These are phyloP conservation scores for Oxyria digyna DNA, from an alignment of 148 eudicot genomes.

Conservation along the genomic window DNA sequence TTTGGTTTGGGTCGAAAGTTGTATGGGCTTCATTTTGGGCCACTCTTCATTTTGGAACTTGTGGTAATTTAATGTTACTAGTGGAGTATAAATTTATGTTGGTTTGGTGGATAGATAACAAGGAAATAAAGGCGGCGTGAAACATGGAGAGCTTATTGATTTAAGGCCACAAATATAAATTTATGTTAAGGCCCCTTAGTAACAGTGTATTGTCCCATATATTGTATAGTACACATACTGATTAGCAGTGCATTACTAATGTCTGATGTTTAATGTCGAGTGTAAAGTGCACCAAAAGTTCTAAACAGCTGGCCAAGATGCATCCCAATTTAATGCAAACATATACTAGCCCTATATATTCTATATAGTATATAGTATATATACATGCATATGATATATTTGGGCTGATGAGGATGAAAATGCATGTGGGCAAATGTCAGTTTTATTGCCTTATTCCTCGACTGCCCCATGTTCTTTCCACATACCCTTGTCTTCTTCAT, in stretches of 20 bases:
- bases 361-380: too few relatives aligned
- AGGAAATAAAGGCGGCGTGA: background rate
- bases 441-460: background rate
- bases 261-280: background rate
- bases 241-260: too few relatives aligned
- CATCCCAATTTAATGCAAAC: too few relatives aligned
- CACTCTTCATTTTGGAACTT: background rate
- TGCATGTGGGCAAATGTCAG: background rate
- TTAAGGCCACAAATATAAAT: background rate
- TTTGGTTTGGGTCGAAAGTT: too few relatives aligned
- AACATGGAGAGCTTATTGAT: background rate
- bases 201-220: background rate
- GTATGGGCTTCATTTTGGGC: background rate
- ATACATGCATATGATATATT: too few relatives aligned
- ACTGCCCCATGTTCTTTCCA: conserved; percentile 10
- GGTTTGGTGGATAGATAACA: background rate
- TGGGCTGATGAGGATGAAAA: background rate
- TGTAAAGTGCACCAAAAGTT: background rate
- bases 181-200: background rate
- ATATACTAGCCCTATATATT: too few relatives aligned
- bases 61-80: too few relatives aligned
- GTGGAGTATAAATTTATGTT: too few relatives aligned
- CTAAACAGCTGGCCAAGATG: background rate
- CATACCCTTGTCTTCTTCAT: conserved; percentile 3
- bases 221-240: background rate